phyloP scores from a whole-genome alignment of 495 filamentous ascomycete species.

The Aspergillus steynii region DNA sequence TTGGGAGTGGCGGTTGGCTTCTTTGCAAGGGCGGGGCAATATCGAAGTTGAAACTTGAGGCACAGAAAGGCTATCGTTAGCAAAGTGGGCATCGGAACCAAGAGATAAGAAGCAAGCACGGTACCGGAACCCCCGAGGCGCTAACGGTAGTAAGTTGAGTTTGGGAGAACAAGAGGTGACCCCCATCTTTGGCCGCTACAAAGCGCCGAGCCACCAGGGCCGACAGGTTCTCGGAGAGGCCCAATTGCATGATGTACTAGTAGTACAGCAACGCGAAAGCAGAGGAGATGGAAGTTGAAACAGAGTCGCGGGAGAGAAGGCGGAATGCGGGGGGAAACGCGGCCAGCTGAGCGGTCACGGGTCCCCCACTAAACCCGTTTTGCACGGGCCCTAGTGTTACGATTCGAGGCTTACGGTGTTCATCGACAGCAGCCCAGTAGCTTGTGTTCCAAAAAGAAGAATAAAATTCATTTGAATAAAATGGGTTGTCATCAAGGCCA shows the following conservation, averaged over 20 bases:
- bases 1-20: conserved; percentile 60
- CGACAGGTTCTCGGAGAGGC: conserved; percentile 47
- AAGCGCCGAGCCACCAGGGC: conserved; percentile 57
- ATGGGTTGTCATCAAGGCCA: background rate
- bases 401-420: background rate
- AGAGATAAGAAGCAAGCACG: background rate
- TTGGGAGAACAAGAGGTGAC: conserved; percentile 59
- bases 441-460: too few relatives aligned
- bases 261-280: background rate
- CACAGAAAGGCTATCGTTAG: conserved; percentile 3
- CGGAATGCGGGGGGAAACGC: conserved; percentile 10
- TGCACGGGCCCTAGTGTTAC: background rate
- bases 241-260: conserved; percentile 34
- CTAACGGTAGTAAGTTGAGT: conserved; percentile 58
- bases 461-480: background rate
- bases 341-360: conserved; percentile 14
- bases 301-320: conserved; percentile 5
- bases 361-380: background rate
- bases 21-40: conserved; percentile 71
- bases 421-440: too few relatives aligned
- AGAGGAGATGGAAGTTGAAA: conserved; percentile 9
- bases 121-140: conserved; percentile 55
- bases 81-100: conserved; percentile 4
- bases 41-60: conserved; percentile 73
- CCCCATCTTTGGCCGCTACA: conserved; percentile 49